Conservation (phyloP, 2,329 filamentous ascomycete species). For the Pyrenochaeta sp. region DNA sequence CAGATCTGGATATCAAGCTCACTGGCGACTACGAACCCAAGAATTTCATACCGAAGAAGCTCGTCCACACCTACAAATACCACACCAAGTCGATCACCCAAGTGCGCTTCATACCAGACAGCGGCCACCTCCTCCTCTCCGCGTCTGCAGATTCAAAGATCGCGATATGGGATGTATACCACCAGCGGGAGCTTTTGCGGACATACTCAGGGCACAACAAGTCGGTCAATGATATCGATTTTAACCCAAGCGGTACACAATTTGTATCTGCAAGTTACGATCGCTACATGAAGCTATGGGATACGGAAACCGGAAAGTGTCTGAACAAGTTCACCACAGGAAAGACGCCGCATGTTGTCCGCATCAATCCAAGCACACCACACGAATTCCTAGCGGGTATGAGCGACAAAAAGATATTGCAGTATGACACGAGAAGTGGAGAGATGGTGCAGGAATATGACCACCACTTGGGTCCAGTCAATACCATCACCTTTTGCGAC, state of each 20-base stretch:
- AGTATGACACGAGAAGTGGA: slow-evolving; percentile 87
- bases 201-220: slow-evolving; percentile 93
- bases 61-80: slow-evolving; percentile 90
- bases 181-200: slow-evolving; percentile 84
- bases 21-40: slow-evolving; percentile 80
- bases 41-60: slow-evolving; percentile 94
- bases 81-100: slow-evolving; percentile 84
- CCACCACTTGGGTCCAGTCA: slow-evolving; percentile 96
- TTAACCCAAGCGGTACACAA: slow-evolving; percentile 80
- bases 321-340: slow-evolving; percentile 89
- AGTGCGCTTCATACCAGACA: slow-evolving; percentile 86
- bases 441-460: slow-evolving; percentile 97
- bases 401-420: slow-evolving; percentile 98
- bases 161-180: slow-evolving; percentile 95
- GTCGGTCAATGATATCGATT: slow-evolving; percentile 86
- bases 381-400: slow-evolving; percentile 96
- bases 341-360: slow-evolving; percentile 92
- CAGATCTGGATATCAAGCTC: slow-evolving; percentile 59
- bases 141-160: slow-evolving; percentile 90
- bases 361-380: slow-evolving; percentile 86
- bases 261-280: slow-evolving; percentile 95
- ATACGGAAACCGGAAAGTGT: slow-evolving; percentile 92
- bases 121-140: slow-evolving; percentile 87
- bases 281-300: slow-evolving; percentile 96
- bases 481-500: slow-evolving; percentile 96